Evolutionary conservation across 495 filamentous ascomycete species (phyloP), one percentile per base, ranked within the genome.

Genomic region (Hypomontagnella submonticulosa): DNA sequence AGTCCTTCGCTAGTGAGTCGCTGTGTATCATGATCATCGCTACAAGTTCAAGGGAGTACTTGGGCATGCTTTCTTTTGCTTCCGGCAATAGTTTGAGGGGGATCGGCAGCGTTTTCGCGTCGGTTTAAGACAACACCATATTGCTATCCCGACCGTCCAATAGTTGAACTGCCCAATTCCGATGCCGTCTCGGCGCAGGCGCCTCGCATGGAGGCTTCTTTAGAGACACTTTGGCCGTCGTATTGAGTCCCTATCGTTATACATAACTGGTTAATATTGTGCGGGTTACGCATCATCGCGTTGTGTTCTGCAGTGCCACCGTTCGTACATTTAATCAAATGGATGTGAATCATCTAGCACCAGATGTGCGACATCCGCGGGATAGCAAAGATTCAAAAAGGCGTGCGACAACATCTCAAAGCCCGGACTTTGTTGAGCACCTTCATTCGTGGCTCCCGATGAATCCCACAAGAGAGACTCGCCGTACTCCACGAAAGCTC

Each of bases 401-500:
- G 46, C 41, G 42, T 57, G 27, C 44, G 19, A 42, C 40, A n/a
- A 51, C 51, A 16, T 44, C 66, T 18, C 48, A 38, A 18, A 62
- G 57, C 15, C 19, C 36, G 2, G 33, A n/a, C 5, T 34, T 38
- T 16, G 10, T 32, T 15, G 23, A 48, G 3, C 27, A 38, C 47
- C 20, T 30, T 12, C 11, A 57, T 10, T 5, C 41, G 20, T 38
- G 42, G 36, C 4, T 53, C 4, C 53, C 48, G 0, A 66, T 62
- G 59, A 60, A 66, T 60, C 41, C 51, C n/a, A 40, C 61, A 20
- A 54, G 30, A 47, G 67, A 65, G 8, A n/a, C 20, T 30, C 42
- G 43, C 3, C 62, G 34, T 23, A 12, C 63, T 10, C 71, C 78
- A 3, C 74, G 72, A 9, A 83, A 83, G 62, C 75, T 96, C 44